Percentiles rank a stretch among this genome's conserved stretches.
phyloP scores from a whole-genome alignment of 306 rosid species.

The Amphicarpaea edgeworthii region DNA sequence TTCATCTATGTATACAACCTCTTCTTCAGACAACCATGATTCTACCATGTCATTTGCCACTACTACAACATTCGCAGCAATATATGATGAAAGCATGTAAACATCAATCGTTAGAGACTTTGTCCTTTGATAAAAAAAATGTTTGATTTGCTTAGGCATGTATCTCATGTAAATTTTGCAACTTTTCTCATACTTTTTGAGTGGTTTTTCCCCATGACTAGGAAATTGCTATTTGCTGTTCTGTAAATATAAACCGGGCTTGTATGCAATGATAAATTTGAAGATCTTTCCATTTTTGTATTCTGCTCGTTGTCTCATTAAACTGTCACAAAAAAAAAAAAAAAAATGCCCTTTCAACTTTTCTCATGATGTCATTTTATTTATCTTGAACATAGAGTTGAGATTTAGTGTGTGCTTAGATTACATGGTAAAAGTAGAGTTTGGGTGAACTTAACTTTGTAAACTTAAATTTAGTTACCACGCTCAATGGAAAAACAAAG shows the following conservation, averaged over 20 bases:
- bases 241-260: constrained; percentile 44
- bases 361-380: neutral
- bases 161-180: constrained; percentile 50
- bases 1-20: constrained; percentile 45
- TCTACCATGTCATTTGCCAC: constrained; percentile 53
- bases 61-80: constrained; percentile 53
- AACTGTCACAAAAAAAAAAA: neutral
- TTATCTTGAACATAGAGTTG: constrained; percentile 12
- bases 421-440: too few species aligned
- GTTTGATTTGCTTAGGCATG: constrained; percentile 41
- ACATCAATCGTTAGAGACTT: constrained; percentile 20
- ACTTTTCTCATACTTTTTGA: neutral
- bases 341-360: neutral
- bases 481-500: too few species aligned
- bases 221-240: constrained; percentile 34
- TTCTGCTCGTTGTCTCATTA: neutral
- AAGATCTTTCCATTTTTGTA: neutral
- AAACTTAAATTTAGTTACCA: too few species aligned
- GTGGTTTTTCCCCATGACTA: neutral
- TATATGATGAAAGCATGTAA: constrained; percentile 52
- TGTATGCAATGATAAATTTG: constrained; percentile 37
- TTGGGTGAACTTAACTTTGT: too few species aligned
- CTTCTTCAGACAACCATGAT: constrained; percentile 60
- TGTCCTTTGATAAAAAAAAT: neutral
- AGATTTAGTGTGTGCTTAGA: neutral